Conservation (phyloP, 805 yeast species). For the Saturnispora dispora region DNA sequence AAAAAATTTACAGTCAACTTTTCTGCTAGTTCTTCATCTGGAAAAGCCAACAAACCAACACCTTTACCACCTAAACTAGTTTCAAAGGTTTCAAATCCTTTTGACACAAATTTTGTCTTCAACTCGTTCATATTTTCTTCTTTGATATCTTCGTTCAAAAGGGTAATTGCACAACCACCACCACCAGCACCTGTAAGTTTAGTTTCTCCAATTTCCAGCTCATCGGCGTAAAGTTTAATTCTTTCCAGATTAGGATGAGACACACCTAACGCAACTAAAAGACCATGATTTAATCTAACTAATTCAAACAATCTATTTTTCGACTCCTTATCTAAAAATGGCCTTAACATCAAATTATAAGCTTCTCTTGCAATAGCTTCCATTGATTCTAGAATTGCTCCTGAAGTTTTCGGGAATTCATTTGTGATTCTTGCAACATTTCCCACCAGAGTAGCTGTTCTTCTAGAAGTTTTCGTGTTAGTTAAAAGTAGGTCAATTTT, state of each 20-base stretch:
- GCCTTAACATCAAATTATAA: conserved; percentile 48
- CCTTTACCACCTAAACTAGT: conserved; percentile 88
- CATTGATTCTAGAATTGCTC: conserved; percentile 65
- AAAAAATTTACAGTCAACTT: conserved; percentile 30
- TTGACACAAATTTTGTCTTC: conserved; percentile 27
- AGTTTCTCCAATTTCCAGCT: conserved; percentile 65
- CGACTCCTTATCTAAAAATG: conserved; percentile 36
- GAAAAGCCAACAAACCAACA: conserved; percentile 43
- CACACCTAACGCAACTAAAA: conserved; percentile 78
- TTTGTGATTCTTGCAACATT: conserved; percentile 52
- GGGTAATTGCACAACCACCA: conserved; percentile 95
- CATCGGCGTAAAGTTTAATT: conserved; percentile 59
- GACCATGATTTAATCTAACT: conserved; percentile 78
- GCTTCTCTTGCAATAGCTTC: conserved; percentile 68
- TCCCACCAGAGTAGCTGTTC: conserved; percentile 77
- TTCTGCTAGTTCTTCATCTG: conserved; percentile 6
- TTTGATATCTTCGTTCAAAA: conserved; percentile 43
- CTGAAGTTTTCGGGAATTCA: conserved; percentile 45
- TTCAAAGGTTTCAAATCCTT: conserved; percentile 66
- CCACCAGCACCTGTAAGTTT: conserved; percentile 99
- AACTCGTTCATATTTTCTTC: conserved; percentile 28
- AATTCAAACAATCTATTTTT: conserved; percentile 45
- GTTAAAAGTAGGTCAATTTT: conserved; percentile 65
- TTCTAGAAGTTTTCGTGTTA: conserved; percentile 78
- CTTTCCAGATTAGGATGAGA: conserved; percentile 86